Evolutionary conservation across 768 basidiomycete species (phyloP), one percentile per base, ranked within the genome.

Genomic region (Trametes sanguinea): DNA sequence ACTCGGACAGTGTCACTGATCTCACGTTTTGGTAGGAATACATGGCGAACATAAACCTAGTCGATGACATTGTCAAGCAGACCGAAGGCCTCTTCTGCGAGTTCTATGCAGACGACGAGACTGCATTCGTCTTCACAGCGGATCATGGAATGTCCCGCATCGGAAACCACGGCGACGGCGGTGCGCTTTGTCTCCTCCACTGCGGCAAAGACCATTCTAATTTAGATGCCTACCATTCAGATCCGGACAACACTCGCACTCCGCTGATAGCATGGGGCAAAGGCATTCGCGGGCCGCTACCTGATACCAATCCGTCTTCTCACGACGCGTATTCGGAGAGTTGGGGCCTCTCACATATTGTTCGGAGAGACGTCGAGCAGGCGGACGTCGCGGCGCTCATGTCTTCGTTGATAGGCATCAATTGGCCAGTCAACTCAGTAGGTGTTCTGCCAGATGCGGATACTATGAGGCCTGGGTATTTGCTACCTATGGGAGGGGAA

Each of bases 71-170:
- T 63, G 90, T 93, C 30, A 77, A 77, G 37, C 78, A 84, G 56
- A 85, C 88, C 1, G 89, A 92, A 64, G 66, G 74, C 37, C 77
- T 92, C 3, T 70, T 94, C 22, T 70, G 74, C 0, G 77, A 83
- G 4, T 94, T 89, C 70, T 94, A 86, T 67, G 67, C 76, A 35
- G 88, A 91, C 60, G 76, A 84, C 22, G 83, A 88, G 57, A 93
- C 91, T 0, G 83, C 83, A 60, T 94, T 81, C 69, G 74, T 94
- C 35, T 94, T 92, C 71, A 94, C 90, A 2, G 90, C 93, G 0
- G 93, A 95, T 71, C 93, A 95, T 70, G 93, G 93, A 7, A 95
- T 95, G 93, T 90, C 89, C 4, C 83, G 79, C 37, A 88, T 92
- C 57, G 93, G 93, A 11, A 94, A 94, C 69, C 93, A 95, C 61